Evolutionary conservation across 1,139 yeast genomes (phyloP).

Genomic region (Yamadazyma pseudoaaseri): DNA sequence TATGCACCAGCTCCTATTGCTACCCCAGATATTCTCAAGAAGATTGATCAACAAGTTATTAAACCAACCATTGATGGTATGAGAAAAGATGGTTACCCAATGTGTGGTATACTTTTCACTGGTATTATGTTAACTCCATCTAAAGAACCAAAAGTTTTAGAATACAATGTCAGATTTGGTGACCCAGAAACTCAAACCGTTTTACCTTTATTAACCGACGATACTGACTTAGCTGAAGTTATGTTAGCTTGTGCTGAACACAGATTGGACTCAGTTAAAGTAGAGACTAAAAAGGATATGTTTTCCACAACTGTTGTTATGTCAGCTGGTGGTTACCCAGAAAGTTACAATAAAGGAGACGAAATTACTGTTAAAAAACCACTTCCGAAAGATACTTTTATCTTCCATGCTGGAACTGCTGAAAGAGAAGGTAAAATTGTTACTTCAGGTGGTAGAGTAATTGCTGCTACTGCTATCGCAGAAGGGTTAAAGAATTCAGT

Average conservation of each 20-base stretch:
- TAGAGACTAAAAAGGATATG: slow-evolving; percentile 58
- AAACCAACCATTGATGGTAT: slow-evolving; percentile 95
- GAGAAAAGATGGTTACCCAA: slow-evolving; percentile 94
- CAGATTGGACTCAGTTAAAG: slow-evolving; percentile 80
- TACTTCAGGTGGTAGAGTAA: slow-evolving; percentile 95
- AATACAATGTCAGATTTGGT: slow-evolving; percentile 96
- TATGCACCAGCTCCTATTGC: slow-evolving; percentile 97
- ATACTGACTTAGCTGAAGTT: slow-evolving; percentile 88
- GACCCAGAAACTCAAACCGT: slow-evolving; percentile 99
- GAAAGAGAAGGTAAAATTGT: slow-evolving; percentile 56
- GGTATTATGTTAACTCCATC: slow-evolving; percentile 85
- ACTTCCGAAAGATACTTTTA: slow-evolving; percentile 55
- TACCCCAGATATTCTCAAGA: slow-evolving; percentile 62
- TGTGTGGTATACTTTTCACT: slow-evolving; percentile 95
- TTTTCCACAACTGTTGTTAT: slow-evolving; percentile 91
- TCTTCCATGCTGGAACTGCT: slow-evolving; percentile 95
- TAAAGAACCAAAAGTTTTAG: slow-evolving; percentile 89
- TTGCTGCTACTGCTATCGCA: slow-evolving; percentile 90
- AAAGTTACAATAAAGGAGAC: slow-evolving; percentile 80
- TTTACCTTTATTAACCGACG: slow-evolving; percentile 75
- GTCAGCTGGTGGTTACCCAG: slow-evolving; percentile 98
- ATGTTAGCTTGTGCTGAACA: slow-evolving; percentile 94
- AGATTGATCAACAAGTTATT: slow-evolving; percentile 71
- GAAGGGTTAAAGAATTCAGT: slow-evolving; percentile 76
- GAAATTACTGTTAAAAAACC: slow-evolving; percentile 59